Percentiles rank a stretch among this genome's conserved stretches.
Conservation (phyloP, 768 basidiomycete genomes). For the Megacollybia marginata region DNA sequence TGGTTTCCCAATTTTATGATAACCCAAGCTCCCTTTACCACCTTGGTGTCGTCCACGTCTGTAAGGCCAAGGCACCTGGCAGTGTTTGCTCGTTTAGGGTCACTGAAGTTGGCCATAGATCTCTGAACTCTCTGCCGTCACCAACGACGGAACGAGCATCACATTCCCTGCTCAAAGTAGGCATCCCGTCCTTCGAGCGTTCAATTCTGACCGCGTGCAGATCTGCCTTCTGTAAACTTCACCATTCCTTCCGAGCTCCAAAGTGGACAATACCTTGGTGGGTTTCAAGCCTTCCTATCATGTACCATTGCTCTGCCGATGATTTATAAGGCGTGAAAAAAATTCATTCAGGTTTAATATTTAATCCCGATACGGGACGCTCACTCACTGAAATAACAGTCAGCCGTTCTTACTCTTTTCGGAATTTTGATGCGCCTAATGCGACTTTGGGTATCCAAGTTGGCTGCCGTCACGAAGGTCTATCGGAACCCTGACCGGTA, state of each 20-base stretch:
- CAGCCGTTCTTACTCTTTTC: too few species aligned
- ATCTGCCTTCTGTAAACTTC: constrained; percentile 3
- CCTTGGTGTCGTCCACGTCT: constrained; percentile 32
- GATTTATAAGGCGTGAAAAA: too few species aligned
- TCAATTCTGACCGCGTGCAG: neutral
- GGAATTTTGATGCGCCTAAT: too few species aligned
- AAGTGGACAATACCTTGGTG: constrained; percentile 7
- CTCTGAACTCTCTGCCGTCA: constrained; percentile 34
- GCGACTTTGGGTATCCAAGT: too few species aligned
- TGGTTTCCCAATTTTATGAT: constrained; percentile 32
- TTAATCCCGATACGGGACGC: too few species aligned
- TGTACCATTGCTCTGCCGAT: too few species aligned
- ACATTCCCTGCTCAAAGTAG: too few species aligned
- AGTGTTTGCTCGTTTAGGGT: constrained; percentile 29
- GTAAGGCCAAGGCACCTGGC: constrained; percentile 35
- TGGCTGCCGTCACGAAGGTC: too few species aligned
- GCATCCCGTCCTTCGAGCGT: constrained; percentile 3
- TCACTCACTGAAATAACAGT: too few species aligned
- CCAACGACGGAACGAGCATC: constrained; percentile 39
- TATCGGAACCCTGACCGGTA: too few species aligned
- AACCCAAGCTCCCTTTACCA: constrained; percentile 32
- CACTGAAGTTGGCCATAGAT: constrained; percentile 17
- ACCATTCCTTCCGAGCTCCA: constrained; percentile 5
- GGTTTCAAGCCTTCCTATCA: neutral
- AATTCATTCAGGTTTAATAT: too few species aligned